phyloP scores from a whole-genome alignment of 2,329 filamentous ascomycete species.

The Fusarium oxysporum region DNA sequence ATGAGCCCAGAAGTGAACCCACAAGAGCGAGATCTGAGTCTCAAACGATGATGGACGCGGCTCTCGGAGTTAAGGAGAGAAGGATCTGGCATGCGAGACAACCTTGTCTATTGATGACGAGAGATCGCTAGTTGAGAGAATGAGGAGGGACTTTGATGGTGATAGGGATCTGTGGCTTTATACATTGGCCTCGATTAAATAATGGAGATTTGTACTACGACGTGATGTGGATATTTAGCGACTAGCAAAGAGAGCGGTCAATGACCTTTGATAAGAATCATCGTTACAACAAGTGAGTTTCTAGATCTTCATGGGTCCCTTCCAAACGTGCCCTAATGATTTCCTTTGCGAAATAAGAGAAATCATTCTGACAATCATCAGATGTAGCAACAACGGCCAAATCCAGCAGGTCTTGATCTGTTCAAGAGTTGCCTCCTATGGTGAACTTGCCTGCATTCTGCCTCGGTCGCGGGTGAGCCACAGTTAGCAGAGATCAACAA shows the following conservation, averaged over 20 bases:
- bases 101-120: constrained; percentile 66
- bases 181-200: constrained; percentile 22
- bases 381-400: too few species aligned
- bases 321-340: too few species aligned
- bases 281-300: too few species aligned
- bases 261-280: background rate
- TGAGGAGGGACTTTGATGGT: constrained; percentile 15
- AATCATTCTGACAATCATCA: too few species aligned
- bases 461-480: too few species aligned
- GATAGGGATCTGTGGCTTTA: background rate
- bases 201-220: constrained; percentile 8
- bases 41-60: constrained; percentile 67
- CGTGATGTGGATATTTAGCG: constrained; percentile 24
- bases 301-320: too few species aligned
- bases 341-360: too few species aligned
- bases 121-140: constrained; percentile 53
- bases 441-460: too few species aligned
- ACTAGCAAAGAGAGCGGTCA: constrained; percentile 18
- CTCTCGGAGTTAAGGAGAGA: constrained; percentile 69
- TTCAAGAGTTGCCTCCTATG: too few species aligned
- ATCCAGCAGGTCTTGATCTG: too few species aligned
- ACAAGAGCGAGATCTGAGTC: constrained; percentile 63
- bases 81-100: constrained; percentile 73
- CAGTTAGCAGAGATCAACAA: too few species aligned
- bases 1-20: constrained; percentile 46